phyloP scores from a whole-genome alignment of 352 stramenopile species.

The Nothophytophthora sp. region DNA sequence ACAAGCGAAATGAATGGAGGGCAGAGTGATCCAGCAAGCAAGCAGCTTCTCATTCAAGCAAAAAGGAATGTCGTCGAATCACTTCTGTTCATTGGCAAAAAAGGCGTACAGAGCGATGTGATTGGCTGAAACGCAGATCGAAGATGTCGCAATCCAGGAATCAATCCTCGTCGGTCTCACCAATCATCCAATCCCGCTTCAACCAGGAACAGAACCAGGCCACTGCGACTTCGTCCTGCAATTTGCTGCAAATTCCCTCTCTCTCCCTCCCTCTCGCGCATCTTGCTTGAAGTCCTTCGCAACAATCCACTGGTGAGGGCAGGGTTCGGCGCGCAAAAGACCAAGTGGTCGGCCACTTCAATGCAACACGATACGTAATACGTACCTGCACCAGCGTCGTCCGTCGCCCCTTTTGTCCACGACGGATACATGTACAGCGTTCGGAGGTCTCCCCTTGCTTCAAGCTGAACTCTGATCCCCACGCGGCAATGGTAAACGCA shows the following conservation, averaged over 20 bases:
- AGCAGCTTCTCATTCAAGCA: slow-evolving; percentile 6
- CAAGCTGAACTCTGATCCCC: no score
- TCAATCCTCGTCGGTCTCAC: background rate
- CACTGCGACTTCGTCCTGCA: background rate
- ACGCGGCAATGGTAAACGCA: no score
- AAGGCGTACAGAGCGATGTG: slow-evolving; percentile 1
- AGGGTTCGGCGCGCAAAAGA: slow-evolving; percentile 2
- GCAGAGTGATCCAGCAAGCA: slow-evolving; percentile 4
- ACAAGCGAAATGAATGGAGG: slow-evolving; percentile 7
- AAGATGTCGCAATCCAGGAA: slow-evolving; percentile 14
- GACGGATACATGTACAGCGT: no score
- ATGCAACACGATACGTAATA: background rate
- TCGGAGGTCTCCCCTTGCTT: no score
- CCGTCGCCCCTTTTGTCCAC: no score
- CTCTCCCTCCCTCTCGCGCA: slow-evolving; percentile 5
- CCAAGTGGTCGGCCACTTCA: slow-evolving; percentile 2
- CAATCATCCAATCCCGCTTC: slow-evolving; percentile 25
- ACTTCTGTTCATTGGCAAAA: slow-evolving; percentile 15
- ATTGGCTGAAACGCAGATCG: slow-evolving; percentile 4
- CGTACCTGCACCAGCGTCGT: no score
- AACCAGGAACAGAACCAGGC: slow-evolving; percentile 32
- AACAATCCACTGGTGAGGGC: slow-evolving; percentile 15
- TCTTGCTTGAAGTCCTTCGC: slow-evolving; percentile 22
- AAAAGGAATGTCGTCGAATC: slow-evolving; percentile 7
- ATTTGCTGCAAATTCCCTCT: no score